A percentile compares a stretch with the other conserved stretches of the same genome.
These are phyloP conservation scores for Erythrophleum fordii DNA, from an alignment of 306 rosid genomes.

Conservation along the genomic window DNA sequence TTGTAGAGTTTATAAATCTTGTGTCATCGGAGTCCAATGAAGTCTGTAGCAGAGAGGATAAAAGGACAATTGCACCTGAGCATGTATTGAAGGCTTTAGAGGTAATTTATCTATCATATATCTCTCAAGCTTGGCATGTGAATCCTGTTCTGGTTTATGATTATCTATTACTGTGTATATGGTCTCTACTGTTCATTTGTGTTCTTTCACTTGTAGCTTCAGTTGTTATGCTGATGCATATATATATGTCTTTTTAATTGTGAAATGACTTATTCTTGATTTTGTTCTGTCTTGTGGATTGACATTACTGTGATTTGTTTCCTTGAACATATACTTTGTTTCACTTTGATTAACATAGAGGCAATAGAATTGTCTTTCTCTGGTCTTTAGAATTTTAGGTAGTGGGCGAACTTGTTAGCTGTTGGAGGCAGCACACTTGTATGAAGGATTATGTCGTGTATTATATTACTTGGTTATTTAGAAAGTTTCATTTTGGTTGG, in stretches of 20 bases:
- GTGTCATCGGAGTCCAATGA: constrained; percentile 92
- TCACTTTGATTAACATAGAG: background rate
- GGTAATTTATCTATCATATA: constrained; percentile 46
- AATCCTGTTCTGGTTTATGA: background rate
- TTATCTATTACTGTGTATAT: background rate
- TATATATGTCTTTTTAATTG: background rate
- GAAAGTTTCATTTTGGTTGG: background rate
- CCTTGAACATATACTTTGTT: constrained; percentile 2
- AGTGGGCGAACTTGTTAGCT: background rate
- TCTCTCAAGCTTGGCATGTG: constrained; percentile 16
- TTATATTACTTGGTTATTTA: background rate
- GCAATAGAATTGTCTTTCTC: background rate
- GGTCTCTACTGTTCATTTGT: background rate
- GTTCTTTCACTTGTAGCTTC: background rate
- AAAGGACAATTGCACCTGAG: constrained; percentile 96
- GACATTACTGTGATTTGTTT: background rate
- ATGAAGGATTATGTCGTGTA: background rate
- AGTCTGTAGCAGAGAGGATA: constrained; percentile 87
- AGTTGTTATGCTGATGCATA: background rate
- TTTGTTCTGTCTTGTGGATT: constrained; percentile 12
- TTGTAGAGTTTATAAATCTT: constrained; percentile 91
- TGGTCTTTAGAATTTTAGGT: background rate
- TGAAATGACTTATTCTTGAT: constrained; percentile 2
- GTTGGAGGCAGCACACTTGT: background rate
- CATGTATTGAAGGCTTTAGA: constrained; percentile 91